A percentile compares a stretch with the other conserved stretches of the same genome.
phyloP scores from a whole-genome alignment of 495 filamentous ascomycete genomes.

The Neurospora pannonica region DNA sequence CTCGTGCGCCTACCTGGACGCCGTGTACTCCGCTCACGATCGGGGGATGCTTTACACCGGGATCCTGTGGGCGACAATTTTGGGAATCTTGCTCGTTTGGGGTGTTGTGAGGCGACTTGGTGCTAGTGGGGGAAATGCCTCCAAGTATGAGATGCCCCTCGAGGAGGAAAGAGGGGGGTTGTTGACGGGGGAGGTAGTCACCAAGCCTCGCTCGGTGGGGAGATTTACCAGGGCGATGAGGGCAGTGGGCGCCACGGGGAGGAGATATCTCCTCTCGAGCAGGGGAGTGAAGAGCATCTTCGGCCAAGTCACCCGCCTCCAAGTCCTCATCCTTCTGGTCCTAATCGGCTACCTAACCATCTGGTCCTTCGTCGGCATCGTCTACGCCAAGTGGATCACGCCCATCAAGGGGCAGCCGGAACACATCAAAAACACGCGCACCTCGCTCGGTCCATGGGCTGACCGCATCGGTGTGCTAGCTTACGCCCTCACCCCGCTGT shows the following conservation, averaged over 20 bases:
- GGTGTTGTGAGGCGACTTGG: slow-evolving; percentile 21
- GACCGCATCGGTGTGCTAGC: slow-evolving; percentile 55
- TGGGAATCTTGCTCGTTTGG: slow-evolving; percentile 42
- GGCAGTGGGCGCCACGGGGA: slow-evolving; percentile 17
- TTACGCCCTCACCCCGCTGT: slow-evolving; percentile 57
- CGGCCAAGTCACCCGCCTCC: slow-evolving; percentile 32
- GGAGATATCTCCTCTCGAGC: slow-evolving; percentile 24
- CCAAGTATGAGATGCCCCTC: neutral
- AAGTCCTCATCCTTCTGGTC: slow-evolving; percentile 32
- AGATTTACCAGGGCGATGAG: neutral
- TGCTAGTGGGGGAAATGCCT: neutral
- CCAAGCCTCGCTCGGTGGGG: neutral
- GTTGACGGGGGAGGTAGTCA: neutral
- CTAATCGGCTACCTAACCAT: slow-evolving; percentile 47
- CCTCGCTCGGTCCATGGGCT: slow-evolving; percentile 49
- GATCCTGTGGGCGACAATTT: slow-evolving; percentile 51
- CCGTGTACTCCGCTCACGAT: slow-evolving; percentile 51
- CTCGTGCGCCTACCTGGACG: slow-evolving; percentile 55
- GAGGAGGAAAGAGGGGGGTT: neutral
- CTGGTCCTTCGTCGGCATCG: slow-evolving; percentile 53
- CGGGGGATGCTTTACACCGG: slow-evolving; percentile 50
- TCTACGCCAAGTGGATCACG: slow-evolving; percentile 50
- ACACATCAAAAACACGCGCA: slow-evolving; percentile 43
- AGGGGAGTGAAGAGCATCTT: slow-evolving; percentile 13
- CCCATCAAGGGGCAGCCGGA: slow-evolving; percentile 40